Evolutionary conservation across 129 eudicot genomes (phyloP).

Genomic region (Lactuca saligna): DNA sequence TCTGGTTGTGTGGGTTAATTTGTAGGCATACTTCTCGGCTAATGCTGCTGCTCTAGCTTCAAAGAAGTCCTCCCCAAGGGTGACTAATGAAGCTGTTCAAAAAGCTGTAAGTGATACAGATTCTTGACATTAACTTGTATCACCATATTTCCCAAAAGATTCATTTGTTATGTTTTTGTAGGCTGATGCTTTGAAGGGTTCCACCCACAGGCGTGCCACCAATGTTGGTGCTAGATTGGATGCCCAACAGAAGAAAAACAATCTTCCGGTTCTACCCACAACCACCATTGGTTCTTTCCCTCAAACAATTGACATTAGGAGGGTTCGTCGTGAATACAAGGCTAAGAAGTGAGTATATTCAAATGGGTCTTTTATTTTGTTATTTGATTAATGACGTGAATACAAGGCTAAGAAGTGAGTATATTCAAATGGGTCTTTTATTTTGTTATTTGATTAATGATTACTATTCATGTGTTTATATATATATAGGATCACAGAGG

Average conservation of each 20-base stretch:
- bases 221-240: slow-evolving; percentile 66
- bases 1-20: not conserved
- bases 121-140: not conserved
- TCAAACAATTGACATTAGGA: slow-evolving; percentile 72
- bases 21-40: slow-evolving; percentile 62
- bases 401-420: slow-evolving; percentile 75
- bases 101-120: slow-evolving; percentile 47
- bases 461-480: slow-evolving; percentile 7
- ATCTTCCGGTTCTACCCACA: slow-evolving; percentile 76
- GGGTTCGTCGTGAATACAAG: slow-evolving; percentile 79
- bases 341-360: slow-evolving; percentile 57
- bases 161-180: slow-evolving; percentile 11
- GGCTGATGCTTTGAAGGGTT: slow-evolving; percentile 65
- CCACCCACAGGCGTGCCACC: slow-evolving; percentile 74
- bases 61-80: slow-evolving; percentile 74
- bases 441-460: not conserved
- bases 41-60: slow-evolving; percentile 77
- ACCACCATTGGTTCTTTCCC: slow-evolving; percentile 90
- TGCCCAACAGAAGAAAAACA: slow-evolving; percentile 78
- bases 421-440: no score
- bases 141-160: not conserved
- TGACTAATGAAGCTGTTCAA: slow-evolving; percentile 58
- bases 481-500: slow-evolving; percentile 59
- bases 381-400: slow-evolving; percentile 51
- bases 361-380: not conserved